Percentiles rank a stretch among this genome's conserved stretches.
Conservation (phyloP, 139 green algal genomes). For the Haematococcus lacustris region DNA sequence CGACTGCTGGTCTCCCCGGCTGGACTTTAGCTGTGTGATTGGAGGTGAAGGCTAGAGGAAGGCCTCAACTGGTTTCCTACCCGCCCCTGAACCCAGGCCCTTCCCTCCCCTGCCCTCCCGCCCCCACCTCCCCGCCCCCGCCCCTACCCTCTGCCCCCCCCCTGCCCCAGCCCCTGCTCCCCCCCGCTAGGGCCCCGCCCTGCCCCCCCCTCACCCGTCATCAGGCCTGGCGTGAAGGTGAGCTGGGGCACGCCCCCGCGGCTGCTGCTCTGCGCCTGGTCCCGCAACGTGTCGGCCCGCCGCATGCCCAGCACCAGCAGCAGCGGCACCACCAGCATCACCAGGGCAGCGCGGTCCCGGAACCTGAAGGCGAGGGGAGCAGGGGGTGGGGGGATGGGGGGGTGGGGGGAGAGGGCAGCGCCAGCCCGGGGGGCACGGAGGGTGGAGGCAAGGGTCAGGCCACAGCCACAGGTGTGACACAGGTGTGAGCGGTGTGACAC, state of each 20-base stretch:
- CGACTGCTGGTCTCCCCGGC: too few species aligned
- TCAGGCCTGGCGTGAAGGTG: conserved; percentile 59
- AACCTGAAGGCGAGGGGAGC: conserved; percentile 39
- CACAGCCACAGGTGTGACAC: not conserved
- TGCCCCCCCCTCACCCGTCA: conserved; percentile 47
- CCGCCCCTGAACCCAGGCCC: too few species aligned
- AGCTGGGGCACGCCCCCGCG: conserved; percentile 6
- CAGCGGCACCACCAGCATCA: conserved; percentile 40
- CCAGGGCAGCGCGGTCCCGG: conserved; percentile 47
- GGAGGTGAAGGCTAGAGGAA: too few species aligned
- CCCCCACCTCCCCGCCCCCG: too few species aligned
- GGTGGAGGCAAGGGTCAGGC: not conserved
- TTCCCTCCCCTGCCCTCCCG: too few species aligned
- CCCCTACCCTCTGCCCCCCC: too few species aligned
- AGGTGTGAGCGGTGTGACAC: too few species aligned
- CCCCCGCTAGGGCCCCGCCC: too few species aligned
- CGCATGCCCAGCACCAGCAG: conserved; percentile 40
- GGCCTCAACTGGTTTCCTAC: too few species aligned
- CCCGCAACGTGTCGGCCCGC: not conserved
- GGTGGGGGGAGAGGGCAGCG: not conserved
- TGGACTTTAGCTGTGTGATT: too few species aligned
- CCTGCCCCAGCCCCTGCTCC: too few species aligned
- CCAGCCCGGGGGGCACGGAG: not conserved
- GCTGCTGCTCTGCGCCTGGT: not conserved
- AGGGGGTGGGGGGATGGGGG: too few species aligned